These are phyloP conservation scores for Gonapodya sp. DNA, from an alignment of 192 early-diverging fungal species.

Conservation along the genomic window DNA sequence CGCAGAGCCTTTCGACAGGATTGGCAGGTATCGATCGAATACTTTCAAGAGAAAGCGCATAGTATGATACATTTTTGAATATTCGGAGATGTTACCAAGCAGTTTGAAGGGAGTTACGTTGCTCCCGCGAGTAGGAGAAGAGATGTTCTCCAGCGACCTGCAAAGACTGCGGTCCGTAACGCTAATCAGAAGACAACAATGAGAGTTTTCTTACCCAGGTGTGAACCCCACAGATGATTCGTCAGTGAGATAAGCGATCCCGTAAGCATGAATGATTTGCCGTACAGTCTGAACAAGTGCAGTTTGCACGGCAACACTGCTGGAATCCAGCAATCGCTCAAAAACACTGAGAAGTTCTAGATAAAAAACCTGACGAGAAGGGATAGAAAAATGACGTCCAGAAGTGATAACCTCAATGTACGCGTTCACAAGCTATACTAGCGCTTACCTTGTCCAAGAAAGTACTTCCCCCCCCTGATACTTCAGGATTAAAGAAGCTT, in stretches of 20 bases:
- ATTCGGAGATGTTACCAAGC: conserved; percentile 9
- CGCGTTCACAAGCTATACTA: too few relatives aligned
- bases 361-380: conserved; percentile 40
- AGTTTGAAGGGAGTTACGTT: not conserved
- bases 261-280: conserved; percentile 34
- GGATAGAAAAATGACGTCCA: too few relatives aligned
- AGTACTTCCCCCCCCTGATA: conserved; percentile 14
- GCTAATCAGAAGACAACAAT: not conserved
- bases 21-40: conserved; percentile 33
- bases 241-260: conserved; percentile 22
- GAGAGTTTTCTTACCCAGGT: not conserved
- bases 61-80: conserved; percentile 30
- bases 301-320: conserved; percentile 46
- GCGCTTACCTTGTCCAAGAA: not conserved
- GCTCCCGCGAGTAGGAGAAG: not conserved
- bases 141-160: not conserved
- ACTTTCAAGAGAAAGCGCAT: conserved; percentile 30
- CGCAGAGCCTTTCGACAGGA: conserved; percentile 18
- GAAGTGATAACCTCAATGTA: too few relatives aligned
- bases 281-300: conserved; percentile 39
- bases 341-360: conserved; percentile 61
- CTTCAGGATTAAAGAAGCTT: conserved; percentile 32
- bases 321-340: conserved; percentile 61
- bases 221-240: conserved; percentile 22
- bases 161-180: not conserved